Percentiles rank a stretch among this genome's conserved stretches.
Evolutionary conservation across 305 asterid species (phyloP).

Genomic region (Andrographis paniculata): DNA sequence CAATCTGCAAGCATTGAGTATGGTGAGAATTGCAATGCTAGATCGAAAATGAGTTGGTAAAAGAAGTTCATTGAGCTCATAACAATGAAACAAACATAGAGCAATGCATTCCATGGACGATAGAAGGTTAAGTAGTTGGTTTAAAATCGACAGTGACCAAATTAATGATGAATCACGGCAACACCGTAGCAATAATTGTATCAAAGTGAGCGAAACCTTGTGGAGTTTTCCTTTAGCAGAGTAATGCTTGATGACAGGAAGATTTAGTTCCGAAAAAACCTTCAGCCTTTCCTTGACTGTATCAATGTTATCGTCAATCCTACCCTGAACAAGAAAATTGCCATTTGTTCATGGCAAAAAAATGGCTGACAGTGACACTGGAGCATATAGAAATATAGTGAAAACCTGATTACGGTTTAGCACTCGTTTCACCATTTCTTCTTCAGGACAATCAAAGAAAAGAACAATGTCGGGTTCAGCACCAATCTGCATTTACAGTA

Average conservation of each 20-base stretch:
- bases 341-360: slow-evolving; percentile 13
- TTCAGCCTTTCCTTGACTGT: slow-evolving; percentile 73
- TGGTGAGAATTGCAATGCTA: slow-evolving; percentile 5
- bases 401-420: slow-evolving; percentile 72
- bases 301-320: slow-evolving; percentile 83
- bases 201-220: slow-evolving; percentile 44
- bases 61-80: slow-evolving; percentile 14
- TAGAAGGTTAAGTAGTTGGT: background rate
- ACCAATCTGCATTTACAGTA: slow-evolving; percentile 48
- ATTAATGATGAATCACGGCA: background rate
- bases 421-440: slow-evolving; percentile 87
- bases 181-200: background rate
- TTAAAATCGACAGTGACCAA: background rate
- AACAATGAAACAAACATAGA: slow-evolving; percentile 4
- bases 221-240: slow-evolving; percentile 66
- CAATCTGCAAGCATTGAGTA: slow-evolving; percentile 45
- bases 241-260: slow-evolving; percentile 82
- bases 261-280: slow-evolving; percentile 55
- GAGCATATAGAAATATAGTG: background rate
- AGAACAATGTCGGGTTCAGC: slow-evolving; percentile 83
- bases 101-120: no score
- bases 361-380: slow-evolving; percentile 2
- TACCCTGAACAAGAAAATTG: slow-evolving; percentile 44
- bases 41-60: slow-evolving; percentile 9
- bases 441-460: slow-evolving; percentile 87